Evolutionary conservation across 768 basidiomycete species (phyloP), one percentile per base, ranked within the genome.

Genomic region (Asterophora parasitica): DNA sequence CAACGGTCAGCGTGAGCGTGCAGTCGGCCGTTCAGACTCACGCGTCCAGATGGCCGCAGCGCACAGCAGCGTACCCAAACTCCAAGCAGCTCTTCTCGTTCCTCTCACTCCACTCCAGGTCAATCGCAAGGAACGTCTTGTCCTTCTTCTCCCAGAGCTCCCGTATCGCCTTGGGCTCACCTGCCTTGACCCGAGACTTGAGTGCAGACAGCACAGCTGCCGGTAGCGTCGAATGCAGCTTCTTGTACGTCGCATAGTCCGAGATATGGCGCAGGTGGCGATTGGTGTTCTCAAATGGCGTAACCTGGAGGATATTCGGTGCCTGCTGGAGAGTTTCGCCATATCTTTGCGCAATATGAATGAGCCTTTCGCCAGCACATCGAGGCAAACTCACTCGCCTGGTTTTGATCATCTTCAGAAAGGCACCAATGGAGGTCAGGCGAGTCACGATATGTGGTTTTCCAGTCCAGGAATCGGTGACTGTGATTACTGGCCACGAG

Each of bases 391-490:
- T 52, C n/a, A 82, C 13, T 52, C n/a, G 81, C 85, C 88, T 77
- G 2, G 85, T 87, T 67, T 87, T 87, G 58, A 92, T 82, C 88
- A 91, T 92, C 67, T 83, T 87, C 40, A 88, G 64, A 56, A 92
- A 92, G 1, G 86, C 82, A 4, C 77, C 75, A 40, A 92, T 73
- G 27, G 83, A 84, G 3, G 73, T 81, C 51, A 81, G 65, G 39
- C 85, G 77, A n/a, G 88, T 90, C 17, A 87, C 87, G 46, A 92
- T 83, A 62, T 91, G 88, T 0, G 86, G 79, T 51, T 75, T 75
- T 13, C 85, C 83, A 0, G 89, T 87, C 61, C 73, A 75, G 35
- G 72, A 61, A 60, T 90, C 86, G 30, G 89, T 90, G 36, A 88
- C 78, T 1, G 81, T 81, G 51, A 92, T 83, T 13, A 78, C 81